Percentiles rank a stretch among this genome's conserved stretches.
These are phyloP conservation scores for Saraca asoca DNA, from an alignment of 331 rosid species.

Conservation along the genomic window DNA sequence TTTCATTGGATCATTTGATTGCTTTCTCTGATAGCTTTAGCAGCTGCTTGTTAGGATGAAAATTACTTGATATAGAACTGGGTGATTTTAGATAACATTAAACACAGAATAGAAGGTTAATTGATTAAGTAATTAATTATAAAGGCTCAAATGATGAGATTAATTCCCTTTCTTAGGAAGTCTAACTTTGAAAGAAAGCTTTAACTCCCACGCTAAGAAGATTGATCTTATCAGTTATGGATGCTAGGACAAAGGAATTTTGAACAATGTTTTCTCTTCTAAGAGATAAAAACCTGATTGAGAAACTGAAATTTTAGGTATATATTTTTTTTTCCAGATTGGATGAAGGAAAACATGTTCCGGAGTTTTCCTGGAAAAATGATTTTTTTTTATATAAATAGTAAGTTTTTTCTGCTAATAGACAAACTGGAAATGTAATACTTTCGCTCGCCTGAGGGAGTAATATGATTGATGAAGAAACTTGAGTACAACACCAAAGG, in stretches of 20 bases:
- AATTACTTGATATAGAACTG: neutral
- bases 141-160: no score
- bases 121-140: no score
- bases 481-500: neutral
- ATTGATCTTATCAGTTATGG: neutral
- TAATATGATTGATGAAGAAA: neutral
- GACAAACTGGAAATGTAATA: neutral
- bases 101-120: no score
- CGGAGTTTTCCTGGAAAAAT: no score
- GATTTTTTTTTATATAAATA: no score
- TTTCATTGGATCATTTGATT: neutral
- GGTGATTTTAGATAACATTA: neutral
- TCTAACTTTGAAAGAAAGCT: neutral
- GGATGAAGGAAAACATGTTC: neutral
- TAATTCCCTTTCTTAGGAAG: neutral
- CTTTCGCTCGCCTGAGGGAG: neutral
- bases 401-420: no score
- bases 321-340: neutral
- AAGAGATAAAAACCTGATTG: neutral
- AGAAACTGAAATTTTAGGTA: no score
- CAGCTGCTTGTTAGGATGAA: neutral
- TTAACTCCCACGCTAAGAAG: neutral
- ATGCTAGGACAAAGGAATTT: neutral
- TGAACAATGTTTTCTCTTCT: neutral
- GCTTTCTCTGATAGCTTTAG: conserved; percentile 1